Base-by-base conservation (phyloP, 192 early-diverging fungal species). In the Coemansia guatemalensis region DNA sequence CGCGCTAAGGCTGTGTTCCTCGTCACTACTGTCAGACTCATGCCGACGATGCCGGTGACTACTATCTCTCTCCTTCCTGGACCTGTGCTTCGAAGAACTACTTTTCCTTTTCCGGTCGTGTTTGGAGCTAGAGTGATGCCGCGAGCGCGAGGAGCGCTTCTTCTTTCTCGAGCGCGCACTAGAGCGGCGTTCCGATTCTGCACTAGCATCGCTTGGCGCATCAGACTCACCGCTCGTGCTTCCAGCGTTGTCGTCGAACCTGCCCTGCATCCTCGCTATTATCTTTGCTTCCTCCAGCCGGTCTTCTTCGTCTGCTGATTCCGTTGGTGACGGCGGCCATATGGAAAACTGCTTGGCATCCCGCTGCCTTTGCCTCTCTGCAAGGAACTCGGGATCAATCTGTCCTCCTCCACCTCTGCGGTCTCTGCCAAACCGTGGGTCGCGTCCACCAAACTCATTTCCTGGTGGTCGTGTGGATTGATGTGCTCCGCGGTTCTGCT, bases 271-370 rank as follows among this genome's bases (percentile, higher is more conserved):
- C 47, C 69, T 48, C 0, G 67, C 64, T 35, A 82, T 60, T 41
- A 82, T 48, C 3, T 49, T 57, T 8, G 71, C 74, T 18, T 82
- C 79, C 9, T 58, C 69, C 1, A 41, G 22, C 8, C 56, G 60
- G 47, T 85, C 80, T 0, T 67, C 50, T 17, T 85, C 81, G 24
- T 85, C 85, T 44, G 73, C 82, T 0, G 81, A 83, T 22, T 65
- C 75, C 0, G 86, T 81, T 12, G 84, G 86, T 1, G 86, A 85
- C 18, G 82, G 58, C 9, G 83, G 71, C 86, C 86, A 87, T 22
- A 87, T 83, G 0, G 83, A 82, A 39, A 82, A 77, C 22, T 68
- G 35, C 27, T 60, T 82, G 2, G 68, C 61, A 22, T 82, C 60
- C 5, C 84, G 71, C 44, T 84, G 60, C 0, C 61, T 68, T 22